These are phyloP conservation scores for Metarhizium guizhouense DNA, from an alignment of 2,329 filamentous ascomycete species.

Conservation along the genomic window DNA sequence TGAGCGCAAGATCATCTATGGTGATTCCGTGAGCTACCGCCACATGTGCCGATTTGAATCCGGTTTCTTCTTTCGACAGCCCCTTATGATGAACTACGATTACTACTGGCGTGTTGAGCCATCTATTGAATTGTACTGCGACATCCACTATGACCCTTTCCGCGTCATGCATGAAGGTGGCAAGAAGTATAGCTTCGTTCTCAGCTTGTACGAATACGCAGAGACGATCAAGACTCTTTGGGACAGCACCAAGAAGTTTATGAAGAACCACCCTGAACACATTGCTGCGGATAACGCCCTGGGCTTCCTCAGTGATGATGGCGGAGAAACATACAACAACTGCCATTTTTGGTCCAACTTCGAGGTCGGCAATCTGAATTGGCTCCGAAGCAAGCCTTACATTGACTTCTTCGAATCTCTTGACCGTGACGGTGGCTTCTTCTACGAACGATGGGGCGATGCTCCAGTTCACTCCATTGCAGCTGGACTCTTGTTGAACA, in stretches of 20 bases:
- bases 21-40: constrained; percentile 91
- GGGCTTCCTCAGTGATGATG: constrained; percentile 85
- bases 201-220: constrained; percentile 92
- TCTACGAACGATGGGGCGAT: constrained; percentile 98
- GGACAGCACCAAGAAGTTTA: constrained; percentile 93
- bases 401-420: constrained; percentile 83
- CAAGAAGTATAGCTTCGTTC: constrained; percentile 97
- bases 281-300: constrained; percentile 77
- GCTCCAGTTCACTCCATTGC: constrained; percentile 98
- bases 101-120: constrained; percentile 99
- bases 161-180: constrained; percentile 90
- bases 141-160: constrained; percentile 93
- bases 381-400: constrained; percentile 85
- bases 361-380: constrained; percentile 87
- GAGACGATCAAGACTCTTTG: constrained; percentile 95
- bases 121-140: constrained; percentile 91
- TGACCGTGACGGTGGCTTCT: constrained; percentile 90
- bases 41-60: constrained; percentile 99
- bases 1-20: constrained; percentile 93
- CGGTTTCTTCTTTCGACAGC: constrained; percentile 97
- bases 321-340: constrained; percentile 86
- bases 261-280: constrained; percentile 81
- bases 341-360: constrained; percentile 99
- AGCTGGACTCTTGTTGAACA: constrained; percentile 75
- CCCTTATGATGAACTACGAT: constrained; percentile 89